phyloP scores from a whole-genome alignment of 2,329 filamentous ascomycete genomes.

The Colletotrichum sojae region DNA sequence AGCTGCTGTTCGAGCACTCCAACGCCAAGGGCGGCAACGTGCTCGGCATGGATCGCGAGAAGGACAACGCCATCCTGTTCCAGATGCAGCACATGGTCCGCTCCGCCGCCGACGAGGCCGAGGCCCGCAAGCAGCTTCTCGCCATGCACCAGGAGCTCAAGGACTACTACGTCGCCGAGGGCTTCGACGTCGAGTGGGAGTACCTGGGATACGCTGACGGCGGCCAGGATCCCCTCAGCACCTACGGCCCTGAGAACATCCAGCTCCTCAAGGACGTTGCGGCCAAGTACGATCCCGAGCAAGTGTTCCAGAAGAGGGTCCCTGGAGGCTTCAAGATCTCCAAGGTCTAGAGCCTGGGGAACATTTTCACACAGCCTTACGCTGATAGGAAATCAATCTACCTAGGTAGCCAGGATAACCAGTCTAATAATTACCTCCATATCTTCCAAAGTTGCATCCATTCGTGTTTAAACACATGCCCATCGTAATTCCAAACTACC shows the following conservation, averaged over 20 bases:
- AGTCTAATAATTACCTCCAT: background rate
- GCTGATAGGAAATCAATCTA: background rate
- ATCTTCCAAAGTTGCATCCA: too few species aligned
- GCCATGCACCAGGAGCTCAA: background rate
- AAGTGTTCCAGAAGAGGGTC: constrained; percentile 50
- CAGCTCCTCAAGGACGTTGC: constrained; percentile 46
- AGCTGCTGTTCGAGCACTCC: constrained; percentile 7
- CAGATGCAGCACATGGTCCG: constrained; percentile 23
- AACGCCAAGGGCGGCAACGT: constrained; percentile 6
- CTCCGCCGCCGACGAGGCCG: background rate
- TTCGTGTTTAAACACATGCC: too few species aligned
- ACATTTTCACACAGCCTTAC: too few species aligned
- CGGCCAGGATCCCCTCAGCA: constrained; percentile 52
- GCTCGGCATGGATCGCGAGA: constrained; percentile 15
- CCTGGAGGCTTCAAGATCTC: constrained; percentile 42
- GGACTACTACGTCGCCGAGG: constrained; percentile 13
- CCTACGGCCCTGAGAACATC: constrained; percentile 54
- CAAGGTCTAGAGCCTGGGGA: background rate
- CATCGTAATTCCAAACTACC: too few species aligned
- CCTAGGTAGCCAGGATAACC: background rate
- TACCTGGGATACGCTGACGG: constrained; percentile 57
- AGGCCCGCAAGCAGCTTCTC: constrained; percentile 5
- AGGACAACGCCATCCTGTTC: constrained; percentile 4
- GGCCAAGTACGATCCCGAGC: constrained; percentile 50
- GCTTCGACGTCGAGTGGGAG: constrained; percentile 22